Base-by-base conservation (phyloP, 495 filamentous ascomycete species). In the Paragyromitra xinjiangensis region DNA sequence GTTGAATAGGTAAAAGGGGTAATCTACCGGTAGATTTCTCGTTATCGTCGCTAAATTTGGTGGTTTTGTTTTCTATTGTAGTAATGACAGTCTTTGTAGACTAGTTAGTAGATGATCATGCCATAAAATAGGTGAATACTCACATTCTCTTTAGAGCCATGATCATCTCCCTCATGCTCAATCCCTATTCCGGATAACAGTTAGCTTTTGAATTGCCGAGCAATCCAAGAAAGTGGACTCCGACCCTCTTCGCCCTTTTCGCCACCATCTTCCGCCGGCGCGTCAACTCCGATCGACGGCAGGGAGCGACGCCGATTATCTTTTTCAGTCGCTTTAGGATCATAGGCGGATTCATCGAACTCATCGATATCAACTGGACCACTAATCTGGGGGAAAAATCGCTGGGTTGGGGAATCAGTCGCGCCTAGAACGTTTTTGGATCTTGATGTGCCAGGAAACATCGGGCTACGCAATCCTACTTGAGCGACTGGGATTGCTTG, bases 121-220 rank as follows among this genome's bases (percentile, higher is more conserved):
- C 12, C 1, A 65, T 45, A 24, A 26, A 58, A 59, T 3, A 51
- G 37, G 19, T 12, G 24, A 61, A 50, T 12, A 0, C 74, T 65
- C 58, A 79, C 77, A 62, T 48, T 62, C 78, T 78, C 22, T 58
- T 72, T 22, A 64, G 51, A 61, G 44, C 22, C 16, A 50, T 22
- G 50, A 39, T 45, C 42, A 50, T 55, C 69, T 34, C 37, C 76
- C 64, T 71, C 63, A 68, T 62, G 24, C 69, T 63, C 67, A 79
- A 78, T 66, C 48, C 77, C 77, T 79, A 72, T 64, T 72, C 63
- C 77, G 75, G 63, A 64, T 58, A 79, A 78, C 53, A 45, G 77
- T 79, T 79, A 79, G 77, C 77, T 42, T 42, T 79, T 79, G 77
- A 79, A 79, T 79, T 78, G 77, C 77, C 59, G 68, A 29, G 77